Evolutionary conservation across 805 yeast species (phyloP).

Genomic region (Wickerhamiella allomyrinae): DNA sequence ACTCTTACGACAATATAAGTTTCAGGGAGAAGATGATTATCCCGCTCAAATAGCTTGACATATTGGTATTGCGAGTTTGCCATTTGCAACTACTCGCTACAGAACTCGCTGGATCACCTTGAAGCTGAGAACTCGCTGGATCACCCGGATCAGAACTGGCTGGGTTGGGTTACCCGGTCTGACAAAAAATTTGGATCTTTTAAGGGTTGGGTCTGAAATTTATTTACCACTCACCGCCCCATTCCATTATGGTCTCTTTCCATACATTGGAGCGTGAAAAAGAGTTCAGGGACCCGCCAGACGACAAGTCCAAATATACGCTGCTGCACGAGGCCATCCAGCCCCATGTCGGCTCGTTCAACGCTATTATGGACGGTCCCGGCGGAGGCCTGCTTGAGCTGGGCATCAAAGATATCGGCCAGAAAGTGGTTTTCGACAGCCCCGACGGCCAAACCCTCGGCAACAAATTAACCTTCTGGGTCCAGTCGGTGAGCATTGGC

Average conservation of each 20-base stretch:
- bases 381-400: constrained; percentile 72
- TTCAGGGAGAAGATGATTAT: constrained; percentile 57
- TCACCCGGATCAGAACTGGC: too few species aligned
- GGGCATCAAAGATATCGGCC: constrained; percentile 81
- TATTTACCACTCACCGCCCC: background rate
- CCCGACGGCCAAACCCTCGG: constrained; percentile 48
- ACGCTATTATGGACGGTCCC: constrained; percentile 83
- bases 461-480: constrained; percentile 67
- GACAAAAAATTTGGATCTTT: background rate
- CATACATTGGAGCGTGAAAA: constrained; percentile 78
- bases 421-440: constrained; percentile 72
- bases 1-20: constrained; percentile 72
- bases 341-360: constrained; percentile 93
- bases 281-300: constrained; percentile 79
- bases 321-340: constrained; percentile 75
- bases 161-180: background rate
- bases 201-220: background rate
- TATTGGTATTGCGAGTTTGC: constrained; percentile 82
- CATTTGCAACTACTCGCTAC: constrained; percentile 24
- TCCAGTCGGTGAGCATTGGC: constrained; percentile 78
- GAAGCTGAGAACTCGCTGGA: too few species aligned
- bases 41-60: constrained; percentile 68
- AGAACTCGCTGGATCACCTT: too few species aligned
- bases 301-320: constrained; percentile 70
- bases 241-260: constrained; percentile 29